Evolutionary conservation across 2,329 filamentous ascomycete species (phyloP), one percentile per base, ranked within the genome.

Genomic region (Cadophora malorum): DNA sequence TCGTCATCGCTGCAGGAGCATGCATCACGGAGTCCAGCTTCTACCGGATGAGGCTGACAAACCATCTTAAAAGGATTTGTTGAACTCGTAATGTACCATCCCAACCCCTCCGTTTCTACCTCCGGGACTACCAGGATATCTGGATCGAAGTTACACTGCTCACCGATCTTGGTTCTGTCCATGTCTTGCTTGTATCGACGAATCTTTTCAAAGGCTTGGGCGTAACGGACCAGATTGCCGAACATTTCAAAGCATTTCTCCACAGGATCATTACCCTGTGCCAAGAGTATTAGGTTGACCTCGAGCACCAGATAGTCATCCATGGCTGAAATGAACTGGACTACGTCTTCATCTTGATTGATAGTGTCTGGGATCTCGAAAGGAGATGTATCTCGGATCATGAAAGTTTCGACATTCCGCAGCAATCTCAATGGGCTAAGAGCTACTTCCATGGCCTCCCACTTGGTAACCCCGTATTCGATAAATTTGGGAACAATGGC

Each of bases 151-250:
- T 28, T 5, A 28, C 28, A 28, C 28, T 28, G 28, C 28, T 28
- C 28, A 28, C 28, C 28, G 28, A 28, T 3, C 28, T 28, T 28
- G 28, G 28, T 28, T 28, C 28, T 28, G 1, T 60, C 62, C 67
- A 71, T 69, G 5, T 67, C 35, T 2, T 56, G 50, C 31, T 60
- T 62, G 23, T 52, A 69, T n/a, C 21, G 12, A 10, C 1, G 16
- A 49, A 66, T 5, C 16, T 49, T 31, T 52, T 71, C 69, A 31
- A 71, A 69, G 0, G 63, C 16, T 38, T 59, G 65, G 3, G 67
- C 69, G 25, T 71, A 71, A 5, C 33, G 16, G 1, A 64, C 2
- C 4, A 66, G 45, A 9, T 19, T 23, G 1, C 25, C n/a, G 19
- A 63, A 58, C 65, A 71, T 69, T 23, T 64, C 47, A 21, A 52